Evolutionary conservation across 78 protist genomes (phyloP).

Genomic region (Bigelowiella natans): DNA sequence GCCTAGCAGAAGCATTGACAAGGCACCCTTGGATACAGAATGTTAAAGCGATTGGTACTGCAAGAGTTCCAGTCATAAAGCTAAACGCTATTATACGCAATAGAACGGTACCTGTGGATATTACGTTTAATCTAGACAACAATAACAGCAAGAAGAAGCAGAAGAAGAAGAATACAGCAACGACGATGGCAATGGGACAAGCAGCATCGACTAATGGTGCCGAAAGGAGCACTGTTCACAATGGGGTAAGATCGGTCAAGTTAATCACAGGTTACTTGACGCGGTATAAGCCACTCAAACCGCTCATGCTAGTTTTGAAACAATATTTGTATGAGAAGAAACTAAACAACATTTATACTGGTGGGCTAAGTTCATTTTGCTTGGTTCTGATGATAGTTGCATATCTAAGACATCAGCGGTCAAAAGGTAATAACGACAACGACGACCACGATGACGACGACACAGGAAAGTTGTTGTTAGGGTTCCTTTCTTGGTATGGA

Average conservation of each 20-base stretch:
- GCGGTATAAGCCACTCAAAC: background rate
- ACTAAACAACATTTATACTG: slow-evolving; percentile 11
- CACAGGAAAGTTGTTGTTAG: background rate
- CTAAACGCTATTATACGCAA: background rate
- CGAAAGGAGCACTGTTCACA: background rate
- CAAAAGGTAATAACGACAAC: background rate
- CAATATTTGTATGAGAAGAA: slow-evolving; percentile 13
- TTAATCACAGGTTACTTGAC: background rate
- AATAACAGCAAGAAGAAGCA: no score
- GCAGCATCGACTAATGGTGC: background rate
- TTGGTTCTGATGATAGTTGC: background rate
- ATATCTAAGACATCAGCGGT: background rate
- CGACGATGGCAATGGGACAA: background rate
- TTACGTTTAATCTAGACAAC: background rate
- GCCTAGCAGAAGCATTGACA: background rate
- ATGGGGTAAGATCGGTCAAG: background rate
- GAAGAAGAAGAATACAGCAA: background rate
- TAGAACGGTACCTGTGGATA: background rate
- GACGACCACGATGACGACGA: no score
- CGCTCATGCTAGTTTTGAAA: slow-evolving; percentile 17
- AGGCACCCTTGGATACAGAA: background rate
- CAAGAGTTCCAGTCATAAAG: background rate
- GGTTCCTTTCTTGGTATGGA: background rate
- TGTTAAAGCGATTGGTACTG: background rate
- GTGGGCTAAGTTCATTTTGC: slow-evolving; percentile 23